Conservation (phyloP, 441 rosid species). For the Brassica balearica region DNA sequence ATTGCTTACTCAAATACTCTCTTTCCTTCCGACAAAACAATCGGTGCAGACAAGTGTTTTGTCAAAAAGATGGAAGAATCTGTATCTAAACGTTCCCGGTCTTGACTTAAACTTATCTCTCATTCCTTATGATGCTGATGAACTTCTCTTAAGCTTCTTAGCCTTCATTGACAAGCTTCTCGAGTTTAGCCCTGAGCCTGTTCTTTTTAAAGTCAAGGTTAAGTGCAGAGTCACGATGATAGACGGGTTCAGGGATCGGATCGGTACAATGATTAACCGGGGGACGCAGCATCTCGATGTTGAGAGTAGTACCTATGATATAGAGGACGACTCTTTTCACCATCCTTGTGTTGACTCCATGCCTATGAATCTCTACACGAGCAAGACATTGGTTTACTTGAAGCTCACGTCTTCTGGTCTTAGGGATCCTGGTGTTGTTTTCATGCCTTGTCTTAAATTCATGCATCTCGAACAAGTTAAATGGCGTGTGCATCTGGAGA, state of each 20-base stretch:
- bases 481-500: not conserved
- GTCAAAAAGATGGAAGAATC: slow-evolving; percentile 7
- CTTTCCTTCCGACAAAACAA: slow-evolving; percentile 9
- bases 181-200: too few species aligned
- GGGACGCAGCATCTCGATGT: slow-evolving; percentile 7
- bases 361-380: not conserved
- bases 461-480: not conserved
- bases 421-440: not conserved
- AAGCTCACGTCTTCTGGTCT: not conserved
- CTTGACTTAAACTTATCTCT: not conserved
- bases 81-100: slow-evolving; percentile 10
- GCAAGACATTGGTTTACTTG: not conserved
- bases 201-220: too few species aligned
- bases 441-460: slow-evolving; percentile 21
- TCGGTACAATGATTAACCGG: not conserved
- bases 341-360: not conserved
- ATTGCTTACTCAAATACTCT: slow-evolving; percentile 3
- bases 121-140: not conserved
- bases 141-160: not conserved
- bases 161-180: too few species aligned
- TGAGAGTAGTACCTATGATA: not conserved
- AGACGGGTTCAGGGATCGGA: not conserved
- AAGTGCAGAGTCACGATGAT: not conserved
- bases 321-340: not conserved
- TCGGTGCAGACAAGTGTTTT: slow-evolving; percentile 31